A percentile compares a stretch with the other conserved stretches of the same genome.
phyloP scores from a whole-genome alignment of 106 monocot genomes.

The Phalaenopsis equestris region DNA sequence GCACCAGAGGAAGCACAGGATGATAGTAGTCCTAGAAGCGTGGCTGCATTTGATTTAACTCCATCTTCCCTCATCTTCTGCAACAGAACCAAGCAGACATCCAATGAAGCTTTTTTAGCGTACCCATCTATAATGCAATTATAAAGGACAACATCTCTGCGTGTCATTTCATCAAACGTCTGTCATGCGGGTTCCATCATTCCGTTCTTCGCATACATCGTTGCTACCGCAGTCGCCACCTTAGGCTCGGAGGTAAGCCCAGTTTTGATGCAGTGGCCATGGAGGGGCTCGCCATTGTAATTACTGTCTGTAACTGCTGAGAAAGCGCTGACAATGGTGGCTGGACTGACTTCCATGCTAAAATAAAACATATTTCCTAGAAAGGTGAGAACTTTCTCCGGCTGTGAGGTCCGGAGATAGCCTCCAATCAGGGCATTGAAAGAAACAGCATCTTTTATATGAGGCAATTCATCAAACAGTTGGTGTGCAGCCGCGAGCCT shows the following conservation, averaged over 20 bases:
- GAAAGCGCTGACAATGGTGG: constrained; percentile 21
- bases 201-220: constrained; percentile 15
- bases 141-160: constrained; percentile 42
- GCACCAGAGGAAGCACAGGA: constrained; percentile 38
- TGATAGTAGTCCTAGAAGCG: constrained; percentile 28
- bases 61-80: constrained; percentile 32
- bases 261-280: constrained; percentile 37
- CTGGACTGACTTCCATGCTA: background rate
- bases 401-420: constrained; percentile 11
- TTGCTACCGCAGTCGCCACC: constrained; percentile 23
- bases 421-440: constrained; percentile 38
- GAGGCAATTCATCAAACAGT: constrained; percentile 45
- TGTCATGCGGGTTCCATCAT: constrained; percentile 21
- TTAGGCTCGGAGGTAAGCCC: constrained; percentile 26
- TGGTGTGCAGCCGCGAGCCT: constrained; percentile 9
- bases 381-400: constrained; percentile 5
- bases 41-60: constrained; percentile 25
- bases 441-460: constrained; percentile 19
- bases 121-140: constrained; percentile 56
- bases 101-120: constrained; percentile 18
- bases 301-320: constrained; percentile 1
- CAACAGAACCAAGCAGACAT: constrained; percentile 33
- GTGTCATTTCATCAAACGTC: constrained; percentile 20
- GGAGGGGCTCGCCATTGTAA: constrained; percentile 15
- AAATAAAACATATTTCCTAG: constrained; percentile 16